A percentile compares a stretch with the other conserved stretches of the same genome.
These are phyloP conservation scores for Eucalyptus caleyi DNA, from an alignment of 345 rosid species.

Conservation along the genomic window DNA sequence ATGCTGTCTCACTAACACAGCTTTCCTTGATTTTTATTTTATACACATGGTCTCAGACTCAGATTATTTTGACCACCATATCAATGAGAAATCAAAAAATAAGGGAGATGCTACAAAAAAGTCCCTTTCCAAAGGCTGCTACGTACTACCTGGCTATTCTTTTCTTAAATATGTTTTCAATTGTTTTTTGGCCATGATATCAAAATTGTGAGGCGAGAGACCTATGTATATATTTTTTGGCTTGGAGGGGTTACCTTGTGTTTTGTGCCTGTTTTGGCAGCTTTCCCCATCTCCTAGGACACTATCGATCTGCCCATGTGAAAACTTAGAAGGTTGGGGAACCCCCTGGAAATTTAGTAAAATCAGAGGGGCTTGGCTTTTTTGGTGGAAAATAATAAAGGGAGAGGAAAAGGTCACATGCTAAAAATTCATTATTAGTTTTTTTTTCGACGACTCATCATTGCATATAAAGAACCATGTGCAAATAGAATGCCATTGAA, in stretches of 20 bases:
- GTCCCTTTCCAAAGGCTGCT: neutral
- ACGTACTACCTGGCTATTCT: too few species aligned
- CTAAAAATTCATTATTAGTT: neutral
- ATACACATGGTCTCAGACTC: neutral
- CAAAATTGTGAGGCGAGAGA: neutral
- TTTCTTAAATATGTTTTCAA: neutral
- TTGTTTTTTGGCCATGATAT: neutral
- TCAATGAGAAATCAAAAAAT: neutral
- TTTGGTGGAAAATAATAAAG: neutral
- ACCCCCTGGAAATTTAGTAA: neutral
- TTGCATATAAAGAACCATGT: neutral
- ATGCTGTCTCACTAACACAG: neutral
- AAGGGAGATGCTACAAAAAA: neutral
- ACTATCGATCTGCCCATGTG: neutral
- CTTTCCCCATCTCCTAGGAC: neutral
- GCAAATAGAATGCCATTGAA: neutral
- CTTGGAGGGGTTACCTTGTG: neutral
- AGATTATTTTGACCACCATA: neutral
- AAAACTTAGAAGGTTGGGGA: neutral
- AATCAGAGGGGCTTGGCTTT: neutral
- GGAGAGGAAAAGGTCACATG: neutral
- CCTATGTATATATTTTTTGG: too few species aligned
- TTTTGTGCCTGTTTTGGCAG: neutral
- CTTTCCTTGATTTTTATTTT: neutral
- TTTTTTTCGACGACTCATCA: neutral